phyloP scores from a whole-genome alignment of 257 asterid genomes.

The Jacaranda copaia region DNA sequence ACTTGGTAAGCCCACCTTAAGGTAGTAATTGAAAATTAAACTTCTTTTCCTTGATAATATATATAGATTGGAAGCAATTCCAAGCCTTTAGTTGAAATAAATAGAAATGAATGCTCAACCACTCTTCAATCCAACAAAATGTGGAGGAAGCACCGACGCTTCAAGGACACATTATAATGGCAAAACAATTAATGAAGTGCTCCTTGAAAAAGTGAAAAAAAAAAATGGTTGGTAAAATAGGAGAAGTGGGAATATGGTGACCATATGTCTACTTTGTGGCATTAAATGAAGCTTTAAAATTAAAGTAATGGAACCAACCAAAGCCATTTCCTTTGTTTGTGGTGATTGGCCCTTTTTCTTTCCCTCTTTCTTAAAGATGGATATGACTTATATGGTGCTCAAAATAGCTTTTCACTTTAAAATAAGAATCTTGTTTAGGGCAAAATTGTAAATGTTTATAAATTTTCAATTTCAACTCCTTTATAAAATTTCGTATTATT shows the following conservation, averaged over 20 bases:
- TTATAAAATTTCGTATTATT: too few species aligned
- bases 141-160: constrained; percentile 6
- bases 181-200: not conserved
- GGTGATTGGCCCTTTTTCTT: not conserved
- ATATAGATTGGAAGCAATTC: not conserved
- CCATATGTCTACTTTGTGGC: not conserved
- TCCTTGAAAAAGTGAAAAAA: not conserved
- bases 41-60: not conserved
- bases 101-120: constrained; percentile 2
- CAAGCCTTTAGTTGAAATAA: not conserved
- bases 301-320: constrained; percentile 17
- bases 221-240: constrained; percentile 1
- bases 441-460: too few species aligned
- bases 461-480: too few species aligned
- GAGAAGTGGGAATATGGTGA: not conserved
- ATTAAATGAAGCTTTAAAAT: constrained; percentile 13
- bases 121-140: not conserved
- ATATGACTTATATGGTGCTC: too few species aligned
- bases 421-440: too few species aligned
- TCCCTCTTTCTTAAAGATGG: not conserved
- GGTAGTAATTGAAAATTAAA: too few species aligned
- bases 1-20: too few species aligned
- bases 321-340: not conserved
- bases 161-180: constrained; percentile 14
- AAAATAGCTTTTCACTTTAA: too few species aligned